Base-by-base conservation (phyloP, 495 filamentous ascomycete species). In the Penicillium turbatum region DNA sequence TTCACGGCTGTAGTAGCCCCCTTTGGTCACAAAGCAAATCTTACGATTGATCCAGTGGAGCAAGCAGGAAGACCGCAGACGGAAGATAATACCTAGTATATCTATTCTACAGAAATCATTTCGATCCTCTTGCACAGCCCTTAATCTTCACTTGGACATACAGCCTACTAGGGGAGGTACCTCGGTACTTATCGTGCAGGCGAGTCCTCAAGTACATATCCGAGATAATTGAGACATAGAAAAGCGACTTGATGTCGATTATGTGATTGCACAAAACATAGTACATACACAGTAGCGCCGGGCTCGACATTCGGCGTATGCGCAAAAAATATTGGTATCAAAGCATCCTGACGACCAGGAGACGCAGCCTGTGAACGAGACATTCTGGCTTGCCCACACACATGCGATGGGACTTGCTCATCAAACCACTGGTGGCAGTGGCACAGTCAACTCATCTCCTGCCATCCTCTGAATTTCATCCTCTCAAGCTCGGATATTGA, bases 271-370 rank as follows among this genome's bases (percentile, higher is more conserved):
- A 55, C 58, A 57, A 58, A 67, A 62, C 54, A 62, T 62, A 67
- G 64, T 64, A 67, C 54, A 62, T 62, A 65, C 58, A 66, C 55
- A 51, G 54, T 56, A 55, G 53, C 53, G 56, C 54, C 38, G 50
- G 30, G 31, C 56, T 65, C 48, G 54, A 54, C 27, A 56, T 53
- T 50, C 55, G 46, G 59, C 47, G 37, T 54, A 50, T 40, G 55
- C 54, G 53, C 54, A 46, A 62, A 52, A 49, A 56, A 62, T 47
- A 60, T 62, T 67, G 64, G 64, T 67, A 67, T 67, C 61, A 67
- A 67, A 60, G 54, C 61, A 55, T 54, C 49, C 61, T 24, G 37
- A 51, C 16, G 30, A 16, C 30, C 39, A 51, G 39, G 49, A 51
- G 49, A 51, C n/a, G 17, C 12, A 31, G 49, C 19, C 29, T 13